These are phyloP conservation scores for Penicillium psychrofluorescens DNA, from an alignment of 495 filamentous ascomycete genomes.

Conservation along the genomic window DNA sequence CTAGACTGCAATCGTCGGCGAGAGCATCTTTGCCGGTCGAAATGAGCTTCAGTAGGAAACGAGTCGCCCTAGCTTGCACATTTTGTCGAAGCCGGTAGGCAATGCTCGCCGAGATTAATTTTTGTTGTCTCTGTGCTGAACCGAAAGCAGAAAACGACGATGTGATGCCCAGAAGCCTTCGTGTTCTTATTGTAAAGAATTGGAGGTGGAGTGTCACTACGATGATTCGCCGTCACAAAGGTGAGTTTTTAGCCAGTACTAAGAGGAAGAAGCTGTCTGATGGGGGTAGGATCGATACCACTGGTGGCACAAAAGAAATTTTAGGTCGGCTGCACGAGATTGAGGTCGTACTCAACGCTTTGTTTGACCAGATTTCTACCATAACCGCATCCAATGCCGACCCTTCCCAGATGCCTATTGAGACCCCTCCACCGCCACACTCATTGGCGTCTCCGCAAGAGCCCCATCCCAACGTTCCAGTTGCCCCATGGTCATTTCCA, in stretches of 20 bases:
- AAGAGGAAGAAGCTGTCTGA: not conserved
- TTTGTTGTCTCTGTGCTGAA: not conserved
- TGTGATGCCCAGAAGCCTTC: slow-evolving; percentile 3
- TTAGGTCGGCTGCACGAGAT: not conserved
- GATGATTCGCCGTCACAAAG: slow-evolving; percentile 3
- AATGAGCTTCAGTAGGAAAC: slow-evolving; percentile 2
- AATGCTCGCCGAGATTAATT: not conserved
- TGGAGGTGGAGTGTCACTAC: slow-evolving; percentile 5
- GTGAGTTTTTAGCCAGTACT: not conserved
- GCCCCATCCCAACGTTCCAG: not conserved
- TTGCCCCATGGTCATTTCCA: not conserved
- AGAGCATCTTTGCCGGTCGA: too few relatives aligned
- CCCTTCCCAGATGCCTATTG: not conserved
- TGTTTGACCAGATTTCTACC: not conserved
- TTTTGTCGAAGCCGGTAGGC: slow-evolving; percentile 1
- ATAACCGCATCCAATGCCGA: not conserved
- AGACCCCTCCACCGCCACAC: not conserved
- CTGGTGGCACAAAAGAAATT: slow-evolving; percentile 1
- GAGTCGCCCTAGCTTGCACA: not conserved
- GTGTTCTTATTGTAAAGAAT: not conserved
- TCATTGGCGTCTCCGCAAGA: not conserved
- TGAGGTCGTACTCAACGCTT: not conserved
- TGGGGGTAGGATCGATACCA: not conserved
- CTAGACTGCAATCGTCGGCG: too few relatives aligned
- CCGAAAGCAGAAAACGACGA: not conserved